Percentiles rank a stretch among this genome's conserved stretches.
phyloP scores from a whole-genome alignment of 306 rosid species.

The Canavalia gladiata region DNA sequence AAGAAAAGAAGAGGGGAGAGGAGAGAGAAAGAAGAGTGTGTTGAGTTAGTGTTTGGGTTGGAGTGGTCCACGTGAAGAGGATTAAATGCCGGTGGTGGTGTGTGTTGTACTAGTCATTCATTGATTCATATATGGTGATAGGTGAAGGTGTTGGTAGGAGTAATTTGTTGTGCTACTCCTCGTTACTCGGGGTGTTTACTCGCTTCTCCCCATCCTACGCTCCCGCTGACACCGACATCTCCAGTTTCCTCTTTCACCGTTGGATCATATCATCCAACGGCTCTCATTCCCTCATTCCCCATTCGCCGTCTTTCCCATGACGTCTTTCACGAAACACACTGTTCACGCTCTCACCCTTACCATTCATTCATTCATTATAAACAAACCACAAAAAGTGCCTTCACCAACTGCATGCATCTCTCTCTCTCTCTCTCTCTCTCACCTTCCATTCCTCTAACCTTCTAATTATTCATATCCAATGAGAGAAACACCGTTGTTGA shows the following conservation, averaged over 20 bases:
- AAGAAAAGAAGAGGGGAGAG: not conserved
- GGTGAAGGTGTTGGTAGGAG: slow-evolving; percentile 13
- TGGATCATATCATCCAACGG: slow-evolving; percentile 26
- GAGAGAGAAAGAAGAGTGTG: no score
- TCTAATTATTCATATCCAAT: slow-evolving; percentile 1
- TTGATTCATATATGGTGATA: not conserved
- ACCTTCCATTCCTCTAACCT: slow-evolving; percentile 26
- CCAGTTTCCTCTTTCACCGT: slow-evolving; percentile 18
- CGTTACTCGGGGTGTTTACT: slow-evolving; percentile 57
- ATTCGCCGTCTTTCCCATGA: slow-evolving; percentile 68
- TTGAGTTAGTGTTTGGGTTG: not conserved
- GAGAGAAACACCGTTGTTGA: not conserved
- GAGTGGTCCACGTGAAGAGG: slow-evolving; percentile 51
- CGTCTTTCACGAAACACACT: slow-evolving; percentile 60
- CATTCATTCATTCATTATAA: not conserved
- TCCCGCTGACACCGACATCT: slow-evolving; percentile 68
- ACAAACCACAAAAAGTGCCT: not conserved
- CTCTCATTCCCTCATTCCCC: slow-evolving; percentile 34
- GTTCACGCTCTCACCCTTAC: slow-evolving; percentile 42
- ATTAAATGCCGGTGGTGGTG: slow-evolving; percentile 45
- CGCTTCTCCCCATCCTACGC: slow-evolving; percentile 60
- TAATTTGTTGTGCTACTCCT: slow-evolving; percentile 46
- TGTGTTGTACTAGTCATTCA: slow-evolving; percentile 27
- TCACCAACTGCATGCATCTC: not conserved
- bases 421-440: not conserved